phyloP scores from a whole-genome alignment of 2,329 filamentous ascomycete species.

The Didymella exigua region DNA sequence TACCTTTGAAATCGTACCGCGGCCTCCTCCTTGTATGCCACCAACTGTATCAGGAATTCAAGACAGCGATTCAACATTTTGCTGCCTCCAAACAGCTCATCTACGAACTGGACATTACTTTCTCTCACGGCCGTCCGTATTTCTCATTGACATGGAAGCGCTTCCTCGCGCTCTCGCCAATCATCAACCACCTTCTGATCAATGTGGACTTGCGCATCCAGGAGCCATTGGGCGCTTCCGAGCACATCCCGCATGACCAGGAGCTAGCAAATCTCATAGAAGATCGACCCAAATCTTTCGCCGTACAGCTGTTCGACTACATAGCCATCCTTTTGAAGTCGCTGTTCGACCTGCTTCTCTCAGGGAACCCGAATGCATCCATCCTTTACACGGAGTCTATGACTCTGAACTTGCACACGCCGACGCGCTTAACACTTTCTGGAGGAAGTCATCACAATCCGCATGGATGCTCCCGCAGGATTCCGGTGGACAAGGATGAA shows the following conservation, averaged over 20 bases:
- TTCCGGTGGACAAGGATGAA: slow-evolving; percentile 28
- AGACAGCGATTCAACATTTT: slow-evolving; percentile 36
- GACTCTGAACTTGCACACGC: slow-evolving; percentile 37
- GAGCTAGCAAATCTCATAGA: slow-evolving; percentile 35
- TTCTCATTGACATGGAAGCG: slow-evolving; percentile 39
- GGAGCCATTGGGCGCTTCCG: slow-evolving; percentile 32
- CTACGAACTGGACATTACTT: slow-evolving; percentile 37
- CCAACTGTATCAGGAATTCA: slow-evolving; percentile 35
- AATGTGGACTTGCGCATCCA: slow-evolving; percentile 39
- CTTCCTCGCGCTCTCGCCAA: slow-evolving; percentile 36
- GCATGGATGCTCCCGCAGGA: slow-evolving; percentile 22
- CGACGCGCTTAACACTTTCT: slow-evolving; percentile 27
- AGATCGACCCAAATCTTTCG: slow-evolving; percentile 34
- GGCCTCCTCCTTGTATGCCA: slow-evolving; percentile 31
- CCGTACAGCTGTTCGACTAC: slow-evolving; percentile 40
- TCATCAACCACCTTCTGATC: slow-evolving; percentile 36
- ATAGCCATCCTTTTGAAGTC: slow-evolving; percentile 39
- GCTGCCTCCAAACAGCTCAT: slow-evolving; percentile 30
- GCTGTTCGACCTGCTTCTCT: slow-evolving; percentile 30
- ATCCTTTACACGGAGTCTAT: slow-evolving; percentile 36
- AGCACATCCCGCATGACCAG: slow-evolving; percentile 31
- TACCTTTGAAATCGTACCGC: slow-evolving; percentile 38
- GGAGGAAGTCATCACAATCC: slow-evolving; percentile 21
- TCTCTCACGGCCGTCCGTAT: slow-evolving; percentile 43
- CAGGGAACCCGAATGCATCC: slow-evolving; percentile 27